Evolutionary conservation across 2,329 filamentous ascomycete genomes (phyloP).

Genomic region (Ophidiomyces ophidiicola): DNA sequence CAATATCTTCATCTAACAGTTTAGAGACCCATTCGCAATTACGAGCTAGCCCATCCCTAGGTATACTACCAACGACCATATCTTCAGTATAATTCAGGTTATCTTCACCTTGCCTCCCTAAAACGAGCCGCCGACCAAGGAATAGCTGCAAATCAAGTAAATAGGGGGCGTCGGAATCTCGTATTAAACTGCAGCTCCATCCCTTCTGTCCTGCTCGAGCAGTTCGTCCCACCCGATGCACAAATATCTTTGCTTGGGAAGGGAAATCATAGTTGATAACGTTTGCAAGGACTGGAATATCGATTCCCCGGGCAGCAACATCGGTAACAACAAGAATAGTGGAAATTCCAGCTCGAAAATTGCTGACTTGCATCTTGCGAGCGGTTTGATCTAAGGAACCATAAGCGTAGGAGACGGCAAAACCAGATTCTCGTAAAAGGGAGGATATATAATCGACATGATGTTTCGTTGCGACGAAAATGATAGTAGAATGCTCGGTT

Average conservation of each 20-base stretch:
- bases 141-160: constrained; percentile 90
- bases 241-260: constrained; percentile 89
- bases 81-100: constrained; percentile 65
- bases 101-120: constrained; percentile 53
- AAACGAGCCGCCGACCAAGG: constrained; percentile 66
- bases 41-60: constrained; percentile 59
- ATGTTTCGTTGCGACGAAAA: constrained; percentile 92
- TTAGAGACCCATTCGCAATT: constrained; percentile 76
- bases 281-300: constrained; percentile 90
- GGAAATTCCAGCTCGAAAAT: constrained; percentile 70
- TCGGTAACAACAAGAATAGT: constrained; percentile 94
- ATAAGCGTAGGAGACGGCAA: constrained; percentile 86
- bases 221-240: constrained; percentile 91
- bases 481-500: constrained; percentile 81
- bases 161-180: constrained; percentile 80
- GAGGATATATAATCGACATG: constrained; percentile 86
- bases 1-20: constrained; percentile 59
- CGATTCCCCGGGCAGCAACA: constrained; percentile 90
- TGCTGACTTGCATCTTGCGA: constrained; percentile 79
- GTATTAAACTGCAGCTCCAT: constrained; percentile 89
- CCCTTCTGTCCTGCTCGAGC: constrained; percentile 84
- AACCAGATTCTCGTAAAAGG: constrained; percentile 69
- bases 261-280: constrained; percentile 99
- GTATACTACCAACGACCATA: constrained; percentile 66
- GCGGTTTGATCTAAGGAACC: constrained; percentile 90